Conservation (phyloP, 2,329 filamentous ascomycete genomes). For the Ophiocordyceps polyrhachis-furcata region DNA sequence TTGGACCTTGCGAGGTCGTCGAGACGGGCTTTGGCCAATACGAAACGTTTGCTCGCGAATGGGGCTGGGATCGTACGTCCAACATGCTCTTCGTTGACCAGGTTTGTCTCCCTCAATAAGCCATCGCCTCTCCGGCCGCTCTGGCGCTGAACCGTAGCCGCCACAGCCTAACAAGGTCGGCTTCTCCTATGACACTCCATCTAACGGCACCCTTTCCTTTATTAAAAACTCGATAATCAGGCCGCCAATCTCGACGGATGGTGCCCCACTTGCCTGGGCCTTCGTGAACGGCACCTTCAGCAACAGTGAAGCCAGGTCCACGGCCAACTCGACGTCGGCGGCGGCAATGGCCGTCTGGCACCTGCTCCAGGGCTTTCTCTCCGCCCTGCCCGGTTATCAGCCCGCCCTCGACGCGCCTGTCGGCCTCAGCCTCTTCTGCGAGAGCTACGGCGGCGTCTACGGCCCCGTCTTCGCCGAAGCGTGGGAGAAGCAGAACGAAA, state of each 20-base stretch:
- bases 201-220: constrained; percentile 39
- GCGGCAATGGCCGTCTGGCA: constrained; percentile 46
- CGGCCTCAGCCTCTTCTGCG: constrained; percentile 46
- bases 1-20: constrained; percentile 34
- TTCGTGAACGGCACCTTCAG: constrained; percentile 48
- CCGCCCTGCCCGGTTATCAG: constrained; percentile 37
- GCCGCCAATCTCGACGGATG: constrained; percentile 6
- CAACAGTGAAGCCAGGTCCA: constrained; percentile 26
- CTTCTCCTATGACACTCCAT: constrained; percentile 46
- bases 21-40: constrained; percentile 27
- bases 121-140: background rate
- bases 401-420: constrained; percentile 27
- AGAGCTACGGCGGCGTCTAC: constrained; percentile 55
- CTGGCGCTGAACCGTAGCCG: background rate
- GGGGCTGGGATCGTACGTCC: constrained; percentile 43
- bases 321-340: constrained; percentile 35
- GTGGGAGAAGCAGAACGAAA: constrained; percentile 43
- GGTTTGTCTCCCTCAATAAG: constrained; percentile 12
- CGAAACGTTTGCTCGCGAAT: constrained; percentile 37
- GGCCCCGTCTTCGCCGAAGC: constrained; percentile 43
- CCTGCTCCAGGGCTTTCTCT: constrained; percentile 42
- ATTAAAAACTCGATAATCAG: constrained; percentile 17
- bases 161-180: constrained; percentile 50
- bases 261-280: constrained; percentile 10
- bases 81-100: constrained; percentile 40